A percentile compares a stretch with the other conserved stretches of the same genome.
These are phyloP conservation scores for Torrubiellomyces zombiae DNA, from an alignment of 2,329 filamentous ascomycete genomes.

Conservation along the genomic window DNA sequence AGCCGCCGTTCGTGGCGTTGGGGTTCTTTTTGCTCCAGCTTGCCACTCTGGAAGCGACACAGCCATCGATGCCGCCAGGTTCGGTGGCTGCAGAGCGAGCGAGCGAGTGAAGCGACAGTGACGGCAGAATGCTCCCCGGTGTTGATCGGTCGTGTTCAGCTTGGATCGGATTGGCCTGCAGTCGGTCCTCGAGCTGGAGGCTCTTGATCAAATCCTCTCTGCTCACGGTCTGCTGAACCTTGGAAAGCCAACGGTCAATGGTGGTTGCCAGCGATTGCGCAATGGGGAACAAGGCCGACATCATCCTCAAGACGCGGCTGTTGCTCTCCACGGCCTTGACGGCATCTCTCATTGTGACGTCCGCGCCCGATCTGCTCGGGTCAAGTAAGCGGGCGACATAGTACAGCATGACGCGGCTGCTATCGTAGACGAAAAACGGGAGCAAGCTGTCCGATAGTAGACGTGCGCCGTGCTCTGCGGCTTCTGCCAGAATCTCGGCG, in stretches of 20 bases:
- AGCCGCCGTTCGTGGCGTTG: conserved; percentile 5
- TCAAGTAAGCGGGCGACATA: conserved; percentile 27
- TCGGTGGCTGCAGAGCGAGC: conserved; percentile 6
- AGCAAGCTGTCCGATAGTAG: conserved; percentile 26
- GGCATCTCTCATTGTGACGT: conserved; percentile 19
- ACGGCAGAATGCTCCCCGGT: conserved; percentile 8
- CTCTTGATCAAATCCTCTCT: conserved; percentile 7
- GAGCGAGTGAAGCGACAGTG: conserved; percentile 9
- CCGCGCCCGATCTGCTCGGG: conserved; percentile 16
- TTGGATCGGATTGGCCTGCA: conserved; percentile 6
- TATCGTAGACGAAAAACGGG: conserved; percentile 29
- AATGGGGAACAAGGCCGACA: conserved; percentile 21
- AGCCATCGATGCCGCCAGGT: conserved; percentile 3
- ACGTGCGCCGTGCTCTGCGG: conserved; percentile 21
- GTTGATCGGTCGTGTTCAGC: conserved; percentile 4
- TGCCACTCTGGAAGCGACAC: conserved; percentile 4
- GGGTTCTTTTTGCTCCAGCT: conserved; percentile 10
- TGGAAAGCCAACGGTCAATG: conserved; percentile 21
- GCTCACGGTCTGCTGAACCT: conserved; percentile 16
- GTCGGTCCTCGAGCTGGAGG: conserved; percentile 8
- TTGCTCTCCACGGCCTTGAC: conserved; percentile 24
- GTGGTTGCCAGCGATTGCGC: conserved; percentile 21
- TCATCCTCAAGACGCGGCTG: conserved; percentile 17
- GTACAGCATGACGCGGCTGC: conserved; percentile 29
- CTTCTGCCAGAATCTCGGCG: conserved; percentile 20